Evolutionary conservation across 2,329 filamentous ascomycete species (phyloP), one percentile per base, ranked within the genome.

Genomic region (Xylogone sp.): DNA sequence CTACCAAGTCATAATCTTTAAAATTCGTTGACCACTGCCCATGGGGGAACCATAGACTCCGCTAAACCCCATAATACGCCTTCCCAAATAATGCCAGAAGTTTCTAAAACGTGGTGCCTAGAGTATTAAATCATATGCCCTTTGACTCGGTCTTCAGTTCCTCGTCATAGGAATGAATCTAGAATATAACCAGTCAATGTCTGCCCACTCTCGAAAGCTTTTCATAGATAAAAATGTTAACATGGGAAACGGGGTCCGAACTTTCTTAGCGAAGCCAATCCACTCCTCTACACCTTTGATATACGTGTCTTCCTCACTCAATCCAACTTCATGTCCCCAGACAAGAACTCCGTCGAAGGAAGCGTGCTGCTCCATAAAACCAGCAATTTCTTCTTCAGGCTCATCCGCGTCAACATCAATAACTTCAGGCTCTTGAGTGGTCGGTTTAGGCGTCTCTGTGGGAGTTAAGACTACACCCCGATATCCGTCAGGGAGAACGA

Each of bases 211-310:
- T n/a, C n/a, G n/a, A n/a, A n/a, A n/a, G n/a, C n/a, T n/a, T 34
- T 42, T 19, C 46, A 48, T 18, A 39, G 4, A 42, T 20, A 19
- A 12, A 48, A 31, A 43, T 39, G 24, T 5, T 5, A 10, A 27
- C 24, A 10, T 27, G 24, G 10, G 10, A 39, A 5, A 39, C n/a
- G 34, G 4, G 13, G 34, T 16, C 59, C 59, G 46, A 51, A 90
- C 86, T 66, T 79, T 77, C 57, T 86, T 81, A 10, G 90, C 82
- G 66, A 92, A 82, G 10, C 75, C 74, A 52, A 95, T 75, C 90
- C 91, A 96, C 68, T 96, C 91, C 58, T 86, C 79, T 43, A 96
- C 72, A 0, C 86, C 83, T 65, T 87, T 86, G 3, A 89, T 74
- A 65, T 90, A 94, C 1, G 79, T 74, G 69, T 96, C 90, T 5